Percentiles rank a stretch among this genome's conserved stretches.
Evolutionary conservation across 805 yeast genomes (phyloP).

Genomic region (Candida vartiovaarae): DNA sequence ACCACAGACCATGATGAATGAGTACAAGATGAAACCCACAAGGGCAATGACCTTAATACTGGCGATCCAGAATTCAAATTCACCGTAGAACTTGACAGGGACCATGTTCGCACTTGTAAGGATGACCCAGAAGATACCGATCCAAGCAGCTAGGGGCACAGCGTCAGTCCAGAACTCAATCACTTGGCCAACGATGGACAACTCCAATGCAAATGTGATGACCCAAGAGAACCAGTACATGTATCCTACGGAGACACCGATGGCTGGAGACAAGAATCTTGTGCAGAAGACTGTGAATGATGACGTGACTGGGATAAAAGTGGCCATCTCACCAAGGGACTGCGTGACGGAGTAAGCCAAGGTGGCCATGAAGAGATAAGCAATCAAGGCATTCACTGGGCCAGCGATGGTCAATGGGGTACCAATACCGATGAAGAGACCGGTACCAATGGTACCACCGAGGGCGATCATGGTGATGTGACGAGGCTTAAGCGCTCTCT

Average conservation of each 20-base stretch:
- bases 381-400: constrained; percentile 60
- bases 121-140: constrained; percentile 54
- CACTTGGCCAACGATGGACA: constrained; percentile 65
- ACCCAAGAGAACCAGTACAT: constrained; percentile 77
- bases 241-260: constrained; percentile 69
- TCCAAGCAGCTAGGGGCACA: constrained; percentile 71
- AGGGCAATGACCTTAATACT: constrained; percentile 60
- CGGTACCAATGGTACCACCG: constrained; percentile 79
- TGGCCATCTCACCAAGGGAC: constrained; percentile 76
- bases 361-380: constrained; percentile 60
- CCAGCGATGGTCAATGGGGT: constrained; percentile 52
- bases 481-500: constrained; percentile 55
- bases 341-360: constrained; percentile 62
- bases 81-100: constrained; percentile 69
- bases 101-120: constrained; percentile 48
- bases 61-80: constrained; percentile 71
- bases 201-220: constrained; percentile 66
- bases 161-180: constrained; percentile 57
- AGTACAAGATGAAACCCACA: constrained; percentile 62
- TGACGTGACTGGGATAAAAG: constrained; percentile 59
- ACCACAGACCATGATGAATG: constrained; percentile 68
- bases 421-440: constrained; percentile 62
- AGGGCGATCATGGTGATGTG: constrained; percentile 71
- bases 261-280: constrained; percentile 60
- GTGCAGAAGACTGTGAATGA: constrained; percentile 67